phyloP scores from a whole-genome alignment of 169 alveolate genomes.

The Plasmodium malariae region DNA sequence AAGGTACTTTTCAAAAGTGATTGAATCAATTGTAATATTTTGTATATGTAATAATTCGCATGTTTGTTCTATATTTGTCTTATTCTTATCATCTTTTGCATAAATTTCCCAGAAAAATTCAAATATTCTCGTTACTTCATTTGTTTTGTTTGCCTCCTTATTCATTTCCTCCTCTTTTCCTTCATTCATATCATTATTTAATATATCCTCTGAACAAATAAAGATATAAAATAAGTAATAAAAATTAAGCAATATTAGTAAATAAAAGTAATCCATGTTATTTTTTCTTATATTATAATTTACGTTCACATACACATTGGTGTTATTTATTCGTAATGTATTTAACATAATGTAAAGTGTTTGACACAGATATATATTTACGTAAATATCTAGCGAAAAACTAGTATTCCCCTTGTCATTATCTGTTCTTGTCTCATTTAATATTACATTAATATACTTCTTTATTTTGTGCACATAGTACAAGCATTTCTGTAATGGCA shows the following conservation, averaged over 20 bases:
- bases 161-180: not conserved
- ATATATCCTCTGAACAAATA: not conserved
- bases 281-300: slow-evolving; percentile 42
- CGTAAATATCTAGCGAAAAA: not conserved
- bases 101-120: slow-evolving; percentile 1
- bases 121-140: not conserved
- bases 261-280: slow-evolving; percentile 54
- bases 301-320: slow-evolving; percentile 31
- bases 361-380: slow-evolving; percentile 36
- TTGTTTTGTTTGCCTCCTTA: not conserved
- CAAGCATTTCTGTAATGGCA: slow-evolving; percentile 31
- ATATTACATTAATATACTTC: slow-evolving; percentile 11
- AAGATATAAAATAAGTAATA: slow-evolving; percentile 12
- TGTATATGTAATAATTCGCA: not conserved
- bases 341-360: slow-evolving; percentile 29
- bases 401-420: not conserved
- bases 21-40: not conserved
- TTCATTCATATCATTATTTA: not conserved
- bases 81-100: not conserved
- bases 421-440: not conserved
- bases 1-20: slow-evolving; percentile 25
- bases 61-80: not conserved
- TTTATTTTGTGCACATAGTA: slow-evolving; percentile 33
- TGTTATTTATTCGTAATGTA: slow-evolving; percentile 52
- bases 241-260: slow-evolving; percentile 43